A percentile compares a stretch with the other conserved stretches of the same genome.
phyloP scores from a whole-genome alignment of 352 stramenopile genomes.

The Salisapilia sapeloensis region DNA sequence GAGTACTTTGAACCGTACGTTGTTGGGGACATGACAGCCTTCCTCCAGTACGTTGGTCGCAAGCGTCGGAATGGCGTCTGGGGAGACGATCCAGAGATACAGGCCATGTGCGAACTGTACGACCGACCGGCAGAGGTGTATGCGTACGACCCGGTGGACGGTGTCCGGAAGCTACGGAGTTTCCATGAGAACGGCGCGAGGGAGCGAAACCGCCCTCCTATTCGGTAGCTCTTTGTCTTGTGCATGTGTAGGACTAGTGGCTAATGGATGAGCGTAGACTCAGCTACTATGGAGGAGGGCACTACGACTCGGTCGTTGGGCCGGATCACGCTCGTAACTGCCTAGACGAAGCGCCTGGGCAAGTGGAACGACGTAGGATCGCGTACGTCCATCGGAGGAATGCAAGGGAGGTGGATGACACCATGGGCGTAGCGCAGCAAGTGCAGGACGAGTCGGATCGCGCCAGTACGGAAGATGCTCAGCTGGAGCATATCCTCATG shows the following conservation, averaged over 20 bases:
- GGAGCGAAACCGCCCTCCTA: conserved; percentile 37
- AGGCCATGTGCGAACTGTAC: conserved; percentile 91
- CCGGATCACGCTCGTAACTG: conserved; percentile 30
- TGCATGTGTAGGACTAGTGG: background rate
- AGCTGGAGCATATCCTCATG: conserved; percentile 52
- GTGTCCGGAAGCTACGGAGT: conserved; percentile 69
- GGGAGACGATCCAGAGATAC: conserved; percentile 93
- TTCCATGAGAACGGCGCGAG: conserved; percentile 73
- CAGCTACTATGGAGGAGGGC: conserved; percentile 84
- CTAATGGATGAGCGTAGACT: conserved; percentile 18
- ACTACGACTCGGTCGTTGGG: conserved; percentile 83
- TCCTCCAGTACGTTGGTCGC: conserved; percentile 79
- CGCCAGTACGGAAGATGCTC: conserved; percentile 44
- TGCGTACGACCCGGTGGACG: conserved; percentile 51
- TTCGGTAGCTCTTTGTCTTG: conserved; percentile 18
- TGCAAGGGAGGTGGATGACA: conserved; percentile 11
- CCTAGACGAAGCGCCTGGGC: conserved; percentile 32
- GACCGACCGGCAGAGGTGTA: conserved; percentile 83
- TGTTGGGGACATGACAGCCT: conserved; percentile 74
- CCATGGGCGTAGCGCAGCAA: conserved; percentile 9
- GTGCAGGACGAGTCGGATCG: conserved; percentile 13
- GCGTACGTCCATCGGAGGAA: conserved; percentile 55
- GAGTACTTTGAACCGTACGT: conserved; percentile 88
- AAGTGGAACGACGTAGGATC: conserved; percentile 52
- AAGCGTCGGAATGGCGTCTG: conserved; percentile 86